Evolutionary conservation across 2,329 filamentous ascomycete genomes (phyloP), one percentile per base, ranked within the genome.

Genomic region (Zalaria sp.): DNA sequence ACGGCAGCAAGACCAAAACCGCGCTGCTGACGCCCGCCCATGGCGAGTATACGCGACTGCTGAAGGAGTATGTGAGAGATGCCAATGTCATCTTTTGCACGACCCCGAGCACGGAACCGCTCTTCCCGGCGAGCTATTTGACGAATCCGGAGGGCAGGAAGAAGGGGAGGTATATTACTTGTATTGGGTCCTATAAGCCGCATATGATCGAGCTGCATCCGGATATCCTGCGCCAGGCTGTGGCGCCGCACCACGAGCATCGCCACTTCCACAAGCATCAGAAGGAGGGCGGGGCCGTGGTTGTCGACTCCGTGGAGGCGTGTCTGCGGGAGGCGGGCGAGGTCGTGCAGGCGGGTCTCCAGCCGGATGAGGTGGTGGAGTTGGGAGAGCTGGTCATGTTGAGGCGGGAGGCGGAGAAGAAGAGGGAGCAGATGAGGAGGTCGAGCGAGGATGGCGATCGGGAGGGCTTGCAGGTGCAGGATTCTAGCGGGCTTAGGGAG

Each of bases 81-180:
- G 76, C 83, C 0, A 84, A 91, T 52, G 81, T 83, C 6, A 82
- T 96, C 32, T 91, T 93, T 63, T 89, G 85, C 63, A 93, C 85
- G 49, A 94, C 87, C 1, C 85, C 88, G 0, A 81, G 79, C 1
- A 73, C 70, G 0, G 67, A 73, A 29, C 82, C 83, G 1, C 65
- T 95, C 1, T 96, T 95, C 55, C 82, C 88, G 0, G 67, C 71
- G 0, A 62, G 71, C 7, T 78, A 83, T 46, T 68, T 95, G 39
- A 93, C 83, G 0, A 81, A 72, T 43, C 70, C 73, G 5, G 79
- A 83, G 49, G 82, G 78, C 0, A 63, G 81, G 27, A 75, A 72
- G 49, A 84, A 83, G 56, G 81, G 81, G 2, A 63, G 83, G 26
- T 69, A 88, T 49, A 75, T 89, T 40, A 71, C 83, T 1, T 81